A percentile compares a stretch with the other conserved stretches of the same genome.
Conservation (phyloP, 805 yeast species). For the Saccharomycopsis sp. region DNA sequence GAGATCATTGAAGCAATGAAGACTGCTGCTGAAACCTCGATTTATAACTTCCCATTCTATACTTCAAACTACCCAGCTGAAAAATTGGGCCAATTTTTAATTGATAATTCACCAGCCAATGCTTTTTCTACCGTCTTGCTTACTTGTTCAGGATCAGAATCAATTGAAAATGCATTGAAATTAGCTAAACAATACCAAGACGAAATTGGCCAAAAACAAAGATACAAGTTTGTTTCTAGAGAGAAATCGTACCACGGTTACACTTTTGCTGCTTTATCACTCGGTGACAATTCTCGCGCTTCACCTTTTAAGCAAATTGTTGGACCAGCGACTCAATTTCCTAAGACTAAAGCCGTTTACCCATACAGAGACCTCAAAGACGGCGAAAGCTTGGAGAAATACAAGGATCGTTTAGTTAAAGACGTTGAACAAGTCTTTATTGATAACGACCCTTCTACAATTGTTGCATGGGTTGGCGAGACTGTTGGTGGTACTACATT, state of each 20-base stretch:
- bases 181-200: conserved; percentile 43
- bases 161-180: conserved; percentile 60
- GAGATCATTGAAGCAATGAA: conserved; percentile 33
- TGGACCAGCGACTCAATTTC: conserved; percentile 24
- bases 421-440: conserved; percentile 37
- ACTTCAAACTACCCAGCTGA: conserved; percentile 36
- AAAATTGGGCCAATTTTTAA: conserved; percentile 35
- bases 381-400: conserved; percentile 35
- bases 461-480: conserved; percentile 39
- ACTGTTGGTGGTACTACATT: conserved; percentile 41
- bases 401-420: conserved; percentile 32
- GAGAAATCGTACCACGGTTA: conserved; percentile 43
- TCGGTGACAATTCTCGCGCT: conserved; percentile 34
- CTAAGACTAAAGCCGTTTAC: conserved; percentile 30
- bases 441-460: conserved; percentile 37
- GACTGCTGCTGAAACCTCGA: conserved; percentile 30
- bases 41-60: conserved; percentile 32
- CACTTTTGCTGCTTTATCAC: conserved; percentile 39
- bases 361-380: conserved; percentile 29
- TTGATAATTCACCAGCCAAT: conserved; percentile 33
- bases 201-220: conserved; percentile 36
- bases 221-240: conserved; percentile 38
- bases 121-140: conserved; percentile 37
- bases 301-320: conserved; percentile 28
- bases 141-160: conserved; percentile 61